These are phyloP conservation scores for Blastocystis hominis DNA, from an alignment of 352 stramenopile genomes.

Conservation along the genomic window DNA sequence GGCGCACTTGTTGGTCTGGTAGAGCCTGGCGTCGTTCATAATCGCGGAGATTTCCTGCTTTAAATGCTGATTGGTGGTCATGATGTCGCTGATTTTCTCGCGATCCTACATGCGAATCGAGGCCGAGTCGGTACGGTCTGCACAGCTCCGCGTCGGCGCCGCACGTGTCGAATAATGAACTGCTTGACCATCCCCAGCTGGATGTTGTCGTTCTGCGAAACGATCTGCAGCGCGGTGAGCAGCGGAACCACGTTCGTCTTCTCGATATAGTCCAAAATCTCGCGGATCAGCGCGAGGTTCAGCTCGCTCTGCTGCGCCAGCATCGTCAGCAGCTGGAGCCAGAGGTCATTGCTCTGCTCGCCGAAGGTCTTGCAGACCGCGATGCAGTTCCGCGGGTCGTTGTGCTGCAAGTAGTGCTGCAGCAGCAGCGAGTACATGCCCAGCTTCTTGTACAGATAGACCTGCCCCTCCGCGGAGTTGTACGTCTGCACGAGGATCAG, in stretches of 20 bases:
- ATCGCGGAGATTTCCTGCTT: conserved; percentile 48
- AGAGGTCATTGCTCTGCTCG: conserved; percentile 77
- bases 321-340: conserved; percentile 77
- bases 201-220: conserved; percentile 9
- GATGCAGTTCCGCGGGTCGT: conserved; percentile 75
- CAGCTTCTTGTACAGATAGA: conserved; percentile 83
- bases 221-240: conserved; percentile 1
- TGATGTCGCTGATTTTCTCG: neutral
- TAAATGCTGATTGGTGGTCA: neutral
- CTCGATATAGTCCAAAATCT: conserved; percentile 44
- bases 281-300: neutral
- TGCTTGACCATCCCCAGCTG: neutral
- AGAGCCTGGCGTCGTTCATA: conserved; percentile 71
- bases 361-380: conserved; percentile 77
- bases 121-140: neutral
- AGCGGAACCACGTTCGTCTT: conserved; percentile 34
- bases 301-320: conserved; percentile 66
- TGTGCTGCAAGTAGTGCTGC: conserved; percentile 82
- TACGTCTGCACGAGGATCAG: conserved; percentile 81
- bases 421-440: conserved; percentile 84
- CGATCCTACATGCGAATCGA: neutral
- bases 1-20: conserved; percentile 76
- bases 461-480: conserved; percentile 77
- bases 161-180: neutral
- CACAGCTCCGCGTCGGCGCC: neutral